Percentiles rank a stretch among this genome's conserved stretches.
Evolutionary conservation across 805 yeast genomes (phyloP).

Genomic region (Groenewaldozyma salmanticensis): DNA sequence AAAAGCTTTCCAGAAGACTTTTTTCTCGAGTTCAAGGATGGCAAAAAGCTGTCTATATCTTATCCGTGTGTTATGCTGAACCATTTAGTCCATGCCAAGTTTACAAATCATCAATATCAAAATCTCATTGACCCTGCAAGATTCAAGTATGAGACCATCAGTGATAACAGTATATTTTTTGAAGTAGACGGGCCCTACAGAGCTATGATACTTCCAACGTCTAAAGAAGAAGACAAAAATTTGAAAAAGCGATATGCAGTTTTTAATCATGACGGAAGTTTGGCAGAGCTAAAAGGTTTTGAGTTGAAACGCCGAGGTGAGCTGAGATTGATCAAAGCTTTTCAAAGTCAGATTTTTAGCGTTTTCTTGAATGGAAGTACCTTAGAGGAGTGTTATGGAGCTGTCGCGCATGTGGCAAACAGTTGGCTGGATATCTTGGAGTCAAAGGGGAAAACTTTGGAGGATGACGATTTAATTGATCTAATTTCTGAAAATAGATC

Average conservation of each 20-base stretch:
- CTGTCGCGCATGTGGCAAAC: constrained; percentile 89
- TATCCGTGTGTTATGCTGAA: constrained; percentile 97
- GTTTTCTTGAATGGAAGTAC: constrained; percentile 79
- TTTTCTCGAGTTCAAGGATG: constrained; percentile 59
- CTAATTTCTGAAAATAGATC: constrained; percentile 92
- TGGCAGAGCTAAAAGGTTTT: constrained; percentile 94
- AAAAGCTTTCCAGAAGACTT: constrained; percentile 86
- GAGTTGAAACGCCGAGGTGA: constrained; percentile 97
- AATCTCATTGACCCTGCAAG: constrained; percentile 62
- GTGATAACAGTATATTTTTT: constrained; percentile 92
- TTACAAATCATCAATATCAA: constrained; percentile 93
- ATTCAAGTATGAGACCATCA: constrained; percentile 61
- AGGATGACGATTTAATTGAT: constrained; percentile 88
- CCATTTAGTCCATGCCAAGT: constrained; percentile 79
- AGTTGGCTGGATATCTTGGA: constrained; percentile 94
- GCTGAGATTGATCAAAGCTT: constrained; percentile 81
- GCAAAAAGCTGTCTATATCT: constrained; percentile 66
- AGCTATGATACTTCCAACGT: constrained; percentile 95
- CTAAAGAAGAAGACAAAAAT: constrained; percentile 96
- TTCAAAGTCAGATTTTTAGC: constrained; percentile 90
- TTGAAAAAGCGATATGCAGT: constrained; percentile 95
- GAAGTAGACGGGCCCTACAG: constrained; percentile 98
- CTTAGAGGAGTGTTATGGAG: constrained; percentile 68
- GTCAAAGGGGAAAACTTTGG: constrained; percentile 73
- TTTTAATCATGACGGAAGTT: constrained; percentile 83